Percentiles rank a stretch among this genome's conserved stretches.
phyloP scores from a whole-genome alignment of 495 filamentous ascomycete species.

The Talaromyces ruber region DNA sequence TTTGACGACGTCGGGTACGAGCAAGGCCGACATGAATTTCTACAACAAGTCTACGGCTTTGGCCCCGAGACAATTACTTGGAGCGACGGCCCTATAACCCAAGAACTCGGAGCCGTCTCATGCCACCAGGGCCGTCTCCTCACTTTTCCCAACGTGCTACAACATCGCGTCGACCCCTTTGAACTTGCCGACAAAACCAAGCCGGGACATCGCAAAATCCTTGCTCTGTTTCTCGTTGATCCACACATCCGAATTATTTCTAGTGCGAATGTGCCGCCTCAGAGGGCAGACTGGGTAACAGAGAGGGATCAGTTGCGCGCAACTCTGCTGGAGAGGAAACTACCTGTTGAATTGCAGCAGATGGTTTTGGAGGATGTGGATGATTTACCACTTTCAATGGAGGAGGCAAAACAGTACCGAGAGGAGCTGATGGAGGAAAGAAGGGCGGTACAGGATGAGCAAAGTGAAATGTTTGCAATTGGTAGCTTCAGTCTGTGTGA shows the following conservation, averaged over 20 bases:
- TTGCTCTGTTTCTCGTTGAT: slow-evolving; percentile 51
- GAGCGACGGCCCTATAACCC: slow-evolving; percentile 10
- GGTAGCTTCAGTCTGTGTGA: slow-evolving; percentile 19
- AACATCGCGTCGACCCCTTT: slow-evolving; percentile 44
- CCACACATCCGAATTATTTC: slow-evolving; percentile 40
- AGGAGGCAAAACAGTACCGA: slow-evolving; percentile 36
- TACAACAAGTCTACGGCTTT: slow-evolving; percentile 23
- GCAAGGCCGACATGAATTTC: slow-evolving; percentile 22
- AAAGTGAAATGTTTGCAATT: slow-evolving; percentile 12
- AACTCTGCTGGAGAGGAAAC: slow-evolving; percentile 1
- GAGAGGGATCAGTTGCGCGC: slow-evolving; percentile 10
- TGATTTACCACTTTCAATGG: slow-evolving; percentile 24
- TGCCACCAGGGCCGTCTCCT: slow-evolving; percentile 23
- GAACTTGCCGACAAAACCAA: slow-evolving; percentile 27
- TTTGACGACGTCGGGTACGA: slow-evolving; percentile 12
- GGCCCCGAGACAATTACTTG: not conserved
- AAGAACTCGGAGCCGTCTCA: slow-evolving; percentile 26
- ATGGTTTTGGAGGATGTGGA: slow-evolving; percentile 22
- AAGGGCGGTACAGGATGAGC: slow-evolving; percentile 6
- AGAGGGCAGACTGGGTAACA: slow-evolving; percentile 27
- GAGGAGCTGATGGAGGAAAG: slow-evolving; percentile 42
- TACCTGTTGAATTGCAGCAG: slow-evolving; percentile 32
- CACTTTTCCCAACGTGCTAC: slow-evolving; percentile 27
- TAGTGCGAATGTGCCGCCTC: slow-evolving; percentile 49
- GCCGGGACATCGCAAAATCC: slow-evolving; percentile 46